phyloP scores from a whole-genome alignment of 148 eudicot genomes.

The Gaultheria prostrata region DNA sequence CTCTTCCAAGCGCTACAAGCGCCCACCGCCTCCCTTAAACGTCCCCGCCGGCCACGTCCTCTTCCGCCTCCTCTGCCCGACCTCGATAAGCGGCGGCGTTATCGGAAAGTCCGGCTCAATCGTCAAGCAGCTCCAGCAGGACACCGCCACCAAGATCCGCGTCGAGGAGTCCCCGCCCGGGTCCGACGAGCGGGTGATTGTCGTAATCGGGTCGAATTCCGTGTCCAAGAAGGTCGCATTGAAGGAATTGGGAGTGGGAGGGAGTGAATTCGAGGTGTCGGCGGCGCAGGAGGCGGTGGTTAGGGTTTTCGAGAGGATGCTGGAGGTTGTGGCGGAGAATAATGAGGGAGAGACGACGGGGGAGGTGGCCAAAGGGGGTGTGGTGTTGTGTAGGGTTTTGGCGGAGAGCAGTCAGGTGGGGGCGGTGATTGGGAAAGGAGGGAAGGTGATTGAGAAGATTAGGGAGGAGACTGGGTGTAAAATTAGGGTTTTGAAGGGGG shows the following conservation, averaged over 20 bases:
- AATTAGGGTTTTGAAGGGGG: constrained; percentile 58
- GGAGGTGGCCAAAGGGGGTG: neutral
- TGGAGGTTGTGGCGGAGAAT: constrained; percentile 56
- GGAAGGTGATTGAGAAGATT: constrained; percentile 54
- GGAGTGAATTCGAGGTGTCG: constrained; percentile 38
- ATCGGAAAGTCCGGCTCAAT: constrained; percentile 76
- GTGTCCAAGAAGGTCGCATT: constrained; percentile 26
- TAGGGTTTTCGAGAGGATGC: constrained; percentile 70
- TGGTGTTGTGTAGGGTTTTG: constrained; percentile 53
- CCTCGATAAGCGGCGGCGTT: constrained; percentile 54
- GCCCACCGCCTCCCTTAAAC: constrained; percentile 26
- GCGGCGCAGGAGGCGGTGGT: constrained; percentile 65
- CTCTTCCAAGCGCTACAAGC: constrained; percentile 17
- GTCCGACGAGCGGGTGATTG: constrained; percentile 53
- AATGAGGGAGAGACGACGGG: constrained; percentile 14
- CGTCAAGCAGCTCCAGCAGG: constrained; percentile 53
- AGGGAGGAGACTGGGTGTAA: constrained; percentile 61
- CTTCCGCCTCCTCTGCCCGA: constrained; percentile 66
- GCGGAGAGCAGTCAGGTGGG: constrained; percentile 47
- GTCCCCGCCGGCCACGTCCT: constrained; percentile 43
- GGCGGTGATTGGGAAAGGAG: constrained; percentile 74
- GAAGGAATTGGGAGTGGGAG: neutral
- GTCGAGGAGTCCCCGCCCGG: constrained; percentile 44
- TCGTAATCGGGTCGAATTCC: constrained; percentile 27
- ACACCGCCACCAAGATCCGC: constrained; percentile 53